phyloP scores from a whole-genome alignment of 768 basidiomycete species.

The Boletus sensibilis region DNA sequence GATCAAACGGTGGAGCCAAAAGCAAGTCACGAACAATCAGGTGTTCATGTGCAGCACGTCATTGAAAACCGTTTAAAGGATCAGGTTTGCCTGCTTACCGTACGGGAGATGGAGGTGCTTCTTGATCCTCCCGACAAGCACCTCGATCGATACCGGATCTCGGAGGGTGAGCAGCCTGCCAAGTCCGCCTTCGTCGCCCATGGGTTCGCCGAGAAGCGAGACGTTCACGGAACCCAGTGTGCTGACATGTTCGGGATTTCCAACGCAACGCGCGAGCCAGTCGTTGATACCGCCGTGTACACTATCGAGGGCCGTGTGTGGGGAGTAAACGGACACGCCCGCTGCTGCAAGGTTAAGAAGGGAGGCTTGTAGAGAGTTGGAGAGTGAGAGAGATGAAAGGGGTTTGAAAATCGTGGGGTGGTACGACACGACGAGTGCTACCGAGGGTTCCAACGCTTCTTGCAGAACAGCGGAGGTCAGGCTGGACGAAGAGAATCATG shows the following conservation, averaged over 20 bases:
- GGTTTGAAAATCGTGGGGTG: slow-evolving; percentile 84
- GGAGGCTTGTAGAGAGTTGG: slow-evolving; percentile 75
- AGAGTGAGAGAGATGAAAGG: slow-evolving; percentile 71
- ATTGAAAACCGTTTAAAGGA: slow-evolving; percentile 11
- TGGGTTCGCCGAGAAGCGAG: slow-evolving; percentile 41
- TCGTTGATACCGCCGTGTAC: slow-evolving; percentile 86
- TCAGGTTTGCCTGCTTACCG: slow-evolving; percentile 40
- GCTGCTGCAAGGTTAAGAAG: slow-evolving; percentile 77
- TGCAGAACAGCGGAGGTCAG: slow-evolving; percentile 67
- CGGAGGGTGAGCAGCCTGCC: slow-evolving; percentile 68
- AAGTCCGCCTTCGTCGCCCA: slow-evolving; percentile 53
- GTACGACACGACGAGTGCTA: slow-evolving; percentile 75
- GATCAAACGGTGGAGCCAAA: slow-evolving; percentile 8
- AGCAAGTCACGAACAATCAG: background rate
- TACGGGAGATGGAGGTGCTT: slow-evolving; percentile 56
- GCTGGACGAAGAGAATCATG: slow-evolving; percentile 42
- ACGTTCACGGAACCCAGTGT: slow-evolving; percentile 27
- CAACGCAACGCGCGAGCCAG: slow-evolving; percentile 68
- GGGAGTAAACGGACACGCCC: slow-evolving; percentile 83
- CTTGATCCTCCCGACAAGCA: slow-evolving; percentile 69
- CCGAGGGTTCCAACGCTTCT: slow-evolving; percentile 61
- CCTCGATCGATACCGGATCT: slow-evolving; percentile 56
- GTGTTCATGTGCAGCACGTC: slow-evolving; percentile 6
- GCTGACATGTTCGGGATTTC: slow-evolving; percentile 33
- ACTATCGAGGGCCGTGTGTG: slow-evolving; percentile 88